Evolutionary conservation across 2,329 filamentous ascomycete genomes (phyloP), one percentile per base, ranked within the genome.

Genomic region (Cordyceps farinosa): DNA sequence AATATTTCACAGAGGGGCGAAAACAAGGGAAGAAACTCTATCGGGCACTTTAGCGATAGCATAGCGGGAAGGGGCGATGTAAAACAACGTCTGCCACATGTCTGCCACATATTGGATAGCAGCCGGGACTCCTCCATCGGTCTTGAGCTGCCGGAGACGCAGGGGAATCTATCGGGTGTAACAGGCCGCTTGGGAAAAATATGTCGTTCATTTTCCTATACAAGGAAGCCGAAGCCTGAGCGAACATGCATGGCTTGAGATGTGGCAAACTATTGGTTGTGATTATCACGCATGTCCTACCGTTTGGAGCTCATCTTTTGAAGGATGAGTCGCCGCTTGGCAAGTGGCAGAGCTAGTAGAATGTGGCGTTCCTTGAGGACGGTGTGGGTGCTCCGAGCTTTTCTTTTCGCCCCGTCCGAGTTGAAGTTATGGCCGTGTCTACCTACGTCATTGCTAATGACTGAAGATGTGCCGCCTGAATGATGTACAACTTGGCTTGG

Each of bases 381-480:
- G 22, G 22, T 22, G 22, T 22, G 3, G 38, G 38, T 11, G 15
- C 13, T 50, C 11, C n/a, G 15, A 29, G 27, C 5, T 50, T 50
- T 32, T 50, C n/a, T 5, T 15, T 17, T 32, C 17, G 29, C 47
- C 27, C 11, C 47, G 29, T 29, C 27, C 13, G 13, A 3, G 47
- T 13, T 27, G 47, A 50, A 30, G 27, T 50, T 11, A 15, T 29
- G 29, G 29, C 13, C 22, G 6, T 40, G 51, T 30, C 52, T 55
- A 38, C 52, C 52, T 55, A 38, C 52, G 52, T 55, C 52, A 55
- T 55, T 13, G 52, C 38, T 55, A 3, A 40, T 42, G 22, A 10
- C 44, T 30, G 52, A n/a, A 40, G 38, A 8, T 13, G 38, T 40
- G 34, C 38, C 47, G 8, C 22, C 2, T 27, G 13, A 15, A 50